Conservation (phyloP, 805 yeast species). For the Ogataea polymorpha region DNA sequence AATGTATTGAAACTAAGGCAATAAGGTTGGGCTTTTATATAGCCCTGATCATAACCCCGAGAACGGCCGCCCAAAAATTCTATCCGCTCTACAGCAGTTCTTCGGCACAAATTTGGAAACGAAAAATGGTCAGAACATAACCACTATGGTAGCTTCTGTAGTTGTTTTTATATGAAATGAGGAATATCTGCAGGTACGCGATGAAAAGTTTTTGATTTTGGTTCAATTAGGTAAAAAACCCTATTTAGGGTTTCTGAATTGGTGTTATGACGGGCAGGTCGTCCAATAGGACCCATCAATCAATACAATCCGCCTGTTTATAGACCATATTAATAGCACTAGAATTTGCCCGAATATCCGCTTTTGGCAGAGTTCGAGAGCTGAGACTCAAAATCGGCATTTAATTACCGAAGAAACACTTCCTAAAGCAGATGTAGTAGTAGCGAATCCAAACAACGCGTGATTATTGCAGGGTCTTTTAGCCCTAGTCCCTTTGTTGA, state of each 20-base stretch:
- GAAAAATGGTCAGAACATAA: slow-evolving; percentile 1
- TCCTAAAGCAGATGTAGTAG: slow-evolving; percentile 1
- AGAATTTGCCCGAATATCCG: slow-evolving; percentile 1
- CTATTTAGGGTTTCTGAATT: slow-evolving; percentile 1
- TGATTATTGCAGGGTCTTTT: not conserved
- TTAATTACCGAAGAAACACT: not conserved
- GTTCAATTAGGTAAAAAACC: slow-evolving; percentile 1
- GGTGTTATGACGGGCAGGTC: slow-evolving; percentile 1
- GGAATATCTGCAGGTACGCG: slow-evolving; percentile 1
- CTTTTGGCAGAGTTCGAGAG: slow-evolving; percentile 1
- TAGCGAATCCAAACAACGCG: not conserved
- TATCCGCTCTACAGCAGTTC: slow-evolving; percentile 1
- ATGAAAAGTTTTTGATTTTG: slow-evolving; percentile 1
- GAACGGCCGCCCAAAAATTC: slow-evolving; percentile 1
- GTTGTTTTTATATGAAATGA: not conserved
- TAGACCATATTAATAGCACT: slow-evolving; percentile 1
- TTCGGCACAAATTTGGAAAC: slow-evolving; percentile 1
- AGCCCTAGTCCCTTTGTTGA: slow-evolving; percentile 1
- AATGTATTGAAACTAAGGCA: not conserved
- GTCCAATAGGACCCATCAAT: not conserved
- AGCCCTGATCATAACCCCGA: slow-evolving; percentile 1
- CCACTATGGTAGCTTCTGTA: slow-evolving; percentile 1
- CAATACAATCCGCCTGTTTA: slow-evolving; percentile 1
- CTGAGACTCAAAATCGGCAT: slow-evolving; percentile 1
- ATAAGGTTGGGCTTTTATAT: slow-evolving; percentile 1